Percentiles rank a stretch among this genome's conserved stretches.
Evolutionary conservation across 257 asterid species (phyloP).

Genomic region (Solanum ossicruentum): DNA sequence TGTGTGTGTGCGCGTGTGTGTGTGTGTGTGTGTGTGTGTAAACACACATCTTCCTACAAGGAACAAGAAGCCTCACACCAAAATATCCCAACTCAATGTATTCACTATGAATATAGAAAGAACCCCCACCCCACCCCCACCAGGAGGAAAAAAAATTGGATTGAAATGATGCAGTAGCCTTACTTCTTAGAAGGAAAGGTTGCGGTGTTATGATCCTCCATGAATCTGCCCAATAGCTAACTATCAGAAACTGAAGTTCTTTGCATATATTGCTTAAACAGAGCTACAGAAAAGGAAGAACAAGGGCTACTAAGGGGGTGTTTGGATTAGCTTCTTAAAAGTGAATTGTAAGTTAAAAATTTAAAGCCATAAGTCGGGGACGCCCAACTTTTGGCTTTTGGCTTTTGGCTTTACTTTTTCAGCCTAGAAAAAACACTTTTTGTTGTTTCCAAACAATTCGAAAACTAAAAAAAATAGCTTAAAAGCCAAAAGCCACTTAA

Average conservation of each 20-base stretch:
- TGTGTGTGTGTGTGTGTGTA: background rate
- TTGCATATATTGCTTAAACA: background rate
- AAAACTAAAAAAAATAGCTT: too few species aligned
- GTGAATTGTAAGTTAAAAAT: too few species aligned
- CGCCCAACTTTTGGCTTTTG: too few species aligned
- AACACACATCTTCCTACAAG: background rate
- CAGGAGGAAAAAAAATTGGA: background rate
- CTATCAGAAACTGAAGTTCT: background rate
- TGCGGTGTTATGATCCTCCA: slow-evolving; percentile 99
- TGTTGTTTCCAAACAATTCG: too few species aligned
- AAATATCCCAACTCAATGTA: background rate
- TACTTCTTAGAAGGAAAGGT: slow-evolving; percentile 95
- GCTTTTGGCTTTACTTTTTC: too few species aligned
- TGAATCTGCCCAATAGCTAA: slow-evolving; percentile 49
- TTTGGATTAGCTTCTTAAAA: too few species aligned
- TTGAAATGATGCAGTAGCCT: slow-evolving; percentile 18
- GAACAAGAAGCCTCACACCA: background rate
- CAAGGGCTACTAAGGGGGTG: background rate
- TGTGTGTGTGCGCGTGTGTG: too few species aligned
- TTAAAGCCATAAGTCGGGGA: too few species aligned
- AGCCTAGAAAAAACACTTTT: too few species aligned
- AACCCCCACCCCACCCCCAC: background rate
- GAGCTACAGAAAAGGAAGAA: background rate
- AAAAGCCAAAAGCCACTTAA: too few species aligned
- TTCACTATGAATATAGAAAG: background rate